phyloP scores from a whole-genome alignment of 2,329 filamentous ascomycete genomes.

The Phyllosticta capitalensis region DNA sequence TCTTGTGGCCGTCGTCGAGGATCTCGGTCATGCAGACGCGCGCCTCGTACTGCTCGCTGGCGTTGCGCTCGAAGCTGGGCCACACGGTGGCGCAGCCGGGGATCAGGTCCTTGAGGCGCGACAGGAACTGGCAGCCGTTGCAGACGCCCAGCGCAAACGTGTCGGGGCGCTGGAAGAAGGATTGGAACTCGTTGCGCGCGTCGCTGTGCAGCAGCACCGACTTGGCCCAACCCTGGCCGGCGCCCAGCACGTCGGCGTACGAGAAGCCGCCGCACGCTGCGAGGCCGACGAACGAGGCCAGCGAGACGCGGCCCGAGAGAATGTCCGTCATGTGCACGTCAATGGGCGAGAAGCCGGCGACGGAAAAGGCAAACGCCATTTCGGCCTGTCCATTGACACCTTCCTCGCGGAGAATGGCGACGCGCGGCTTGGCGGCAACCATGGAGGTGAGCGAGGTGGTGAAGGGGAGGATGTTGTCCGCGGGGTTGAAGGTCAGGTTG shows the following conservation, averaged over 20 bases:
- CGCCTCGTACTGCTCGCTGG: slow-evolving; percentile 81
- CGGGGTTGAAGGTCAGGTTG: slow-evolving; percentile 69
- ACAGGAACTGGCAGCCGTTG: slow-evolving; percentile 95
- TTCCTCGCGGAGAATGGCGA: slow-evolving; percentile 90
- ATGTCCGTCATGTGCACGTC: slow-evolving; percentile 96
- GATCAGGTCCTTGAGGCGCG: slow-evolving; percentile 71
- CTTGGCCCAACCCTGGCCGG: slow-evolving; percentile 95
- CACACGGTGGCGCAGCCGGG: slow-evolving; percentile 65
- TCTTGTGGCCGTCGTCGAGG: slow-evolving; percentile 53
- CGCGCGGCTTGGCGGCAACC: slow-evolving; percentile 58
- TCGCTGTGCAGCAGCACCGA: slow-evolving; percentile 76
- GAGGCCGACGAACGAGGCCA: slow-evolving; percentile 75
- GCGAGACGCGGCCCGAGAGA: slow-evolving; percentile 67
- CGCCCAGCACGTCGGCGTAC: slow-evolving; percentile 84
- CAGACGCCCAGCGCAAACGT: slow-evolving; percentile 92
- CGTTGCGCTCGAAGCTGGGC: slow-evolving; percentile 81
- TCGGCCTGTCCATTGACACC: slow-evolving; percentile 95
- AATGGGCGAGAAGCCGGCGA: slow-evolving; percentile 81
- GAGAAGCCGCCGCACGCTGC: slow-evolving; percentile 97
- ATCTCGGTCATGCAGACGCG: slow-evolving; percentile 80
- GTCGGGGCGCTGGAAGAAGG: slow-evolving; percentile 78
- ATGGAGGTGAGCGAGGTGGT: slow-evolving; percentile 51
- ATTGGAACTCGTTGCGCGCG: slow-evolving; percentile 66
- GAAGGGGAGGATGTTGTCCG: slow-evolving; percentile 65
- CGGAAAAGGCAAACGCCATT: slow-evolving; percentile 93